Evolutionary conservation across 352 stramenopile species (phyloP).

Genomic region (Pythium phragmitis): DNA sequence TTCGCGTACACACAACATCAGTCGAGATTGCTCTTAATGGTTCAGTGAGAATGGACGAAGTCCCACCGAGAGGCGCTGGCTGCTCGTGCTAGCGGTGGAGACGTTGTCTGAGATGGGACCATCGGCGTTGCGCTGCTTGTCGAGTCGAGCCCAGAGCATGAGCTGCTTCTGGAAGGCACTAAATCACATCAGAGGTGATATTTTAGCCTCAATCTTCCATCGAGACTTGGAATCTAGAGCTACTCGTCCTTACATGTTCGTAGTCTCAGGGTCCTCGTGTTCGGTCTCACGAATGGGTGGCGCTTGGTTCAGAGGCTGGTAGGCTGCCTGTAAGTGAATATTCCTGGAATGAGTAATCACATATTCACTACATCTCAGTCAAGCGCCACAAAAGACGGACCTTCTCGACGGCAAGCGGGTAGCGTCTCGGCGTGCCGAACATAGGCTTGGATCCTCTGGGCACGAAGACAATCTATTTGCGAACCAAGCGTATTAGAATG

Average conservation of each 20-base stretch:
- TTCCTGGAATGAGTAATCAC: slow-evolving; percentile 9
- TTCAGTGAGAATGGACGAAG: neutral
- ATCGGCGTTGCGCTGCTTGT: slow-evolving; percentile 50
- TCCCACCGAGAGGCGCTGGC: slow-evolving; percentile 50
- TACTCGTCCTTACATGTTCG: slow-evolving; percentile 44
- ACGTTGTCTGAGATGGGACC: slow-evolving; percentile 46
- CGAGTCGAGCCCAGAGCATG: slow-evolving; percentile 72
- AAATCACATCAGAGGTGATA: neutral
- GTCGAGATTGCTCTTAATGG: neutral
- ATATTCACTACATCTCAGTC: neutral
- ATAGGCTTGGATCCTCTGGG: slow-evolving; percentile 66
- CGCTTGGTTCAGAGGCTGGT: slow-evolving; percentile 41
- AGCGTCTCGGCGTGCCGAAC: slow-evolving; percentile 50
- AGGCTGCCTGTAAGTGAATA: slow-evolving; percentile 19
- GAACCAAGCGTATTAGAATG: neutral
- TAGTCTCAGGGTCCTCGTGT: slow-evolving; percentile 41
- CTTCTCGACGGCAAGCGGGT: slow-evolving; percentile 41
- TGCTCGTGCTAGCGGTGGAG: slow-evolving; percentile 58
- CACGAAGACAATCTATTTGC: slow-evolving; percentile 73
- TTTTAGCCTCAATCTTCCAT: neutral
- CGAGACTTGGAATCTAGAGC: slow-evolving; percentile 11
- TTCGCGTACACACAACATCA: neutral
- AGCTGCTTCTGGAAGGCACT: slow-evolving; percentile 78
- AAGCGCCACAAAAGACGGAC: slow-evolving; percentile 7
- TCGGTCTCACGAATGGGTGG: slow-evolving; percentile 27